Percentiles rank a stretch among this genome's conserved stretches.
These are phyloP conservation scores for Lactifluus echinatus DNA, from an alignment of 768 basidiomycete genomes.

Conservation along the genomic window DNA sequence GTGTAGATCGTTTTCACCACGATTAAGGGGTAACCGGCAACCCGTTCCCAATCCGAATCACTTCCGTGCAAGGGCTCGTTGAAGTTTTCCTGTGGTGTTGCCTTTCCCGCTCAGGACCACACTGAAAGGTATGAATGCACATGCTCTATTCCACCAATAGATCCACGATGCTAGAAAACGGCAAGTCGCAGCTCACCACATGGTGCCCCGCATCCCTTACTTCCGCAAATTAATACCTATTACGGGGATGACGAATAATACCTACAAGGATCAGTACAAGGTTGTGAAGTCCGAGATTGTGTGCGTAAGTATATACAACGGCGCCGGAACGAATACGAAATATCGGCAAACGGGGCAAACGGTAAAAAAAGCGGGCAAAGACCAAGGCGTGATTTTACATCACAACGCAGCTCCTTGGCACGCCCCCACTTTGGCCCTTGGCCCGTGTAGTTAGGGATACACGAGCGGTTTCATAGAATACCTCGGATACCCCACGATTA, in stretches of 20 bases:
- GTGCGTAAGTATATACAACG: conserved; percentile 12
- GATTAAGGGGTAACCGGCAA: no score
- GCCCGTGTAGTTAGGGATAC: conserved; percentile 69
- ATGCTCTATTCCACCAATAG: not conserved
- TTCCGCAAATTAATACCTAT: not conserved
- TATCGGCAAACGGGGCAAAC: not conserved
- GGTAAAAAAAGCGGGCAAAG: not conserved
- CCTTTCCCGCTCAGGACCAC: not conserved
- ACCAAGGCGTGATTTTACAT: conserved; percentile 36
- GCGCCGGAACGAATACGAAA: not conserved
- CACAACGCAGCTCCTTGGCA: conserved; percentile 41
- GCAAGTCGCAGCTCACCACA: not conserved
- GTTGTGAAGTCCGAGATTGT: conserved; percentile 2
- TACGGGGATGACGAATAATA: not conserved
- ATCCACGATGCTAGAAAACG: not conserved
- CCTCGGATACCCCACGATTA: conserved; percentile 89
- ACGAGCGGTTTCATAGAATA: conserved; percentile 85
- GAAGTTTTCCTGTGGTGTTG: no score
- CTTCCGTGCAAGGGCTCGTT: no score
- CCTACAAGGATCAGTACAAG: conserved; percentile 18
- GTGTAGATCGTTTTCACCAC: no score
- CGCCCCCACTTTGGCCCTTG: conserved; percentile 42
- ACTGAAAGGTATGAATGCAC: not conserved
- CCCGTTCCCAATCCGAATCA: no score
- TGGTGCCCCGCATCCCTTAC: not conserved